phyloP scores from a whole-genome alignment of 495 filamentous ascomycete genomes.

The Penicillium verhagenii region DNA sequence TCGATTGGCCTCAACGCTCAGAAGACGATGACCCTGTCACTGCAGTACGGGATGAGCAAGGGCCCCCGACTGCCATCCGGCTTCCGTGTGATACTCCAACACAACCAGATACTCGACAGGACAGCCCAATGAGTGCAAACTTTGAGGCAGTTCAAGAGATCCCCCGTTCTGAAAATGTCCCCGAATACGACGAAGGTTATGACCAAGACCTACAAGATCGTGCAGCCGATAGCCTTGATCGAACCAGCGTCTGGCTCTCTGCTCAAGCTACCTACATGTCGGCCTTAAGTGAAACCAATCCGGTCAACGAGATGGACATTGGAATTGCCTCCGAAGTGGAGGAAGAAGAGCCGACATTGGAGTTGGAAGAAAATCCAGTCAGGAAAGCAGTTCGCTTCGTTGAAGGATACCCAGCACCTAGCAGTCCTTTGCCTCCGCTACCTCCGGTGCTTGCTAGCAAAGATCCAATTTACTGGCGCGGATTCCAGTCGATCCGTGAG shows the following conservation, averaged over 20 bases:
- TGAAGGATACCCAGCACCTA: slow-evolving; percentile 46
- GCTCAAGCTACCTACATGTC: slow-evolving; percentile 76
- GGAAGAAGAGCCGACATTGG: slow-evolving; percentile 5
- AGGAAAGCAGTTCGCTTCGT: slow-evolving; percentile 81
- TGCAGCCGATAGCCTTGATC: slow-evolving; percentile 66
- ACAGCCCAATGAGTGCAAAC: slow-evolving; percentile 33
- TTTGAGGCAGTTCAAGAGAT: slow-evolving; percentile 39
- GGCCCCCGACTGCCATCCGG: slow-evolving; percentile 65
- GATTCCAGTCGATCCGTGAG: slow-evolving; percentile 70
- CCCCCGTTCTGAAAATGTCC: slow-evolving; percentile 38
- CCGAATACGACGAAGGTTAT: slow-evolving; percentile 71
- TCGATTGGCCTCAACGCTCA: slow-evolving; percentile 57
- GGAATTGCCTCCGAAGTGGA: slow-evolving; percentile 23
- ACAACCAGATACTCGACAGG: slow-evolving; percentile 18
- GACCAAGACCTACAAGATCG: slow-evolving; percentile 61
- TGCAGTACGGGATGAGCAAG: slow-evolving; percentile 48
- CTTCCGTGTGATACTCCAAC: slow-evolving; percentile 29
- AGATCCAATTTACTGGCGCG: slow-evolving; percentile 88
- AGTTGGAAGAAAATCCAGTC: slow-evolving; percentile 25
- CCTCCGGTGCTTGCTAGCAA: slow-evolving; percentile 44
- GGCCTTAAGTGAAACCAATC: slow-evolving; percentile 65
- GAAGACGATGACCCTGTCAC: slow-evolving; percentile 43
- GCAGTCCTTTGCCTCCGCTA: slow-evolving; percentile 29
- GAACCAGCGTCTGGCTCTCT: slow-evolving; percentile 78
- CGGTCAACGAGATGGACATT: slow-evolving; percentile 46